Evolutionary conservation across 2,329 filamentous ascomycete genomes (phyloP).

Genomic region (Cylindrodendrum hubeiense): DNA sequence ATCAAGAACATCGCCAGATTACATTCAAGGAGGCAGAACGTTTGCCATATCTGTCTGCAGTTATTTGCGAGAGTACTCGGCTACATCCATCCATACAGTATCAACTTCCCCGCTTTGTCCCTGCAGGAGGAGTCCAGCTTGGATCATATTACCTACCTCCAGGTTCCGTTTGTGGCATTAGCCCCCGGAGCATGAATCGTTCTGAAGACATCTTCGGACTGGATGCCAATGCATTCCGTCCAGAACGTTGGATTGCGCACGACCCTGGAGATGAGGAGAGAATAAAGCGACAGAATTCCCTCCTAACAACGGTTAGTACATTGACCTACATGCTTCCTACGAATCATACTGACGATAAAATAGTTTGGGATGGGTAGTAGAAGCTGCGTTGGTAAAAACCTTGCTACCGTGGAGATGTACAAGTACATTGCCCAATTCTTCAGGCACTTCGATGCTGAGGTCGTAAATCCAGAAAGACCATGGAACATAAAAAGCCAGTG

Average conservation of each 20-base stretch:
- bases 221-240: constrained; percentile 17
- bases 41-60: constrained; percentile 20
- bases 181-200: constrained; percentile 17
- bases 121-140: not conserved
- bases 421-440: constrained; percentile 29
- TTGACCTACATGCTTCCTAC: not conserved
- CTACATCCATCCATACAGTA: constrained; percentile 28
- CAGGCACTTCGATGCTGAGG: constrained; percentile 15
- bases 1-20: constrained; percentile 14
- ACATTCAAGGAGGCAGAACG: constrained; percentile 25
- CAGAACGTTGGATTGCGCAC: constrained; percentile 17
- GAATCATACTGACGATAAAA: not conserved
- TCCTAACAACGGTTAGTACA: constrained; percentile 17
- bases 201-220: constrained; percentile 9
- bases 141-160: constrained; percentile 17
- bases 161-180: constrained; percentile 6
- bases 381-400: constrained; percentile 21
- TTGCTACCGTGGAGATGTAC: constrained; percentile 24
- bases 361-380: constrained; percentile 31
- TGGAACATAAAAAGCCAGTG: constrained; percentile 18
- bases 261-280: not conserved
- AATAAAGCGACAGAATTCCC: constrained; percentile 12
- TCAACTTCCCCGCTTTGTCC: constrained; percentile 22
- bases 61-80: constrained; percentile 21
- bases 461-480: not conserved